Base-by-base conservation (phyloP, 2,329 filamentous ascomycete genomes). In the Pezicula radicicola region DNA sequence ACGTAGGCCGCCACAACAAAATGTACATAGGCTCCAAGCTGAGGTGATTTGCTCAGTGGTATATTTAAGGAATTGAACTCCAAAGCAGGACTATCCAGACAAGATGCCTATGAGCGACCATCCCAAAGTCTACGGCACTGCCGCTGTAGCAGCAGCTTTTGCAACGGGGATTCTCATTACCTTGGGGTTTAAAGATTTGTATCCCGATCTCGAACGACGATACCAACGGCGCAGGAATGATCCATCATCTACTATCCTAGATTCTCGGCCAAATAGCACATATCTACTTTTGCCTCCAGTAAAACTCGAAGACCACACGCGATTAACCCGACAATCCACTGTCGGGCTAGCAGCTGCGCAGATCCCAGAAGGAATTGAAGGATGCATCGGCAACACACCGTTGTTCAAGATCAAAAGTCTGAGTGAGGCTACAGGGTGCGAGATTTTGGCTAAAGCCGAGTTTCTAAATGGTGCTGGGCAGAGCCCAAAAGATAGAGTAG, bases 381-480 rank as follows among this genome's bases (percentile, higher is more conserved):
- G 87, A 43, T 90, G 88, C 66, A 97, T 99, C 66, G 94, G 94
- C 51, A 89, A 96, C 70, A 99, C 94, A 13, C 93, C 92, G 1
- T 79, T 99, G 25, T 82, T 99, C 62, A 83, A 84, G 57, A 91
- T 99, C 67, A 88, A 85, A 60, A 92, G 89, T 36, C 80, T 99
- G 21, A 95, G 89, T 3, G 84, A 88, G 44, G 90, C 86, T 16
- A 97, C 94, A 4, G 91, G 91, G 18, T 91, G 94, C 64, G 85
- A 85, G 39, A 96, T 99, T 63, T 77, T 97, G 35, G 94, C 87
- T 59, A 99, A 99, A 72, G 91, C 91, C 46, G 94, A 99, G 79
- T 95, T 96, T 66, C 80, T 99, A 50, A 97, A 99, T 72, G 94
- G 92, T 46, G 93, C 92, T 3, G 94, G 94, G 15, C 89, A 90